These are phyloP conservation scores for Calamus simplicifolius DNA, from an alignment of 176 grass and related monocot genomes.

Conservation along the genomic window DNA sequence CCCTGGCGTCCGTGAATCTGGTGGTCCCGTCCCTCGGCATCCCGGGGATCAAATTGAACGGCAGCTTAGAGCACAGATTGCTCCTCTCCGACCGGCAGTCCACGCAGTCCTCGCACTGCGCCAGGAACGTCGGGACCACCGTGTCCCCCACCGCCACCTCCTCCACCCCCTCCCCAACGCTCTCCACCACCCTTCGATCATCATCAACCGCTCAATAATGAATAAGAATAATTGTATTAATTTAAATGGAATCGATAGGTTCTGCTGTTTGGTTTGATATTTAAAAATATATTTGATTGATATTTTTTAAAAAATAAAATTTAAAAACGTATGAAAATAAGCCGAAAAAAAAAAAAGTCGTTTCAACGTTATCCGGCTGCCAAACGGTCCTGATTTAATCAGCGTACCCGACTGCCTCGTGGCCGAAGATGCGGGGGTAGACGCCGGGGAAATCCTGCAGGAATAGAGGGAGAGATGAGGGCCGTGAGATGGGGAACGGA, in stretches of 20 bases:
- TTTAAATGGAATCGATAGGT: no score
- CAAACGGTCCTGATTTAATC: no score
- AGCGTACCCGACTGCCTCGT: constrained; percentile 72
- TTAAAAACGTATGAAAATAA: no score
- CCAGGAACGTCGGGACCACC: constrained; percentile 62
- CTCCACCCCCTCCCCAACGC: constrained; percentile 49
- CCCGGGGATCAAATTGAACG: constrained; percentile 27
- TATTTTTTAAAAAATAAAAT: no score
- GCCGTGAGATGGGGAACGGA: neutral
- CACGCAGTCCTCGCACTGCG: constrained; percentile 64
- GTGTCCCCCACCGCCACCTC: constrained; percentile 46
- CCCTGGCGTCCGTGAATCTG: constrained; percentile 37
- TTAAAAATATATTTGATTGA: no score
- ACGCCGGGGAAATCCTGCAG: constrained; percentile 37
- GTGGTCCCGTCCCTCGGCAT: constrained; percentile 49
- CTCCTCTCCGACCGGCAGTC: constrained; percentile 66
- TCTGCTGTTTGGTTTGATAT: no score
- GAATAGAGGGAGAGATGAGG: neutral
- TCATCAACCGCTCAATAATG: neutral
- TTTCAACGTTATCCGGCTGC: no score
- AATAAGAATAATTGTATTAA: neutral
- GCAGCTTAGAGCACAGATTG: constrained; percentile 66
- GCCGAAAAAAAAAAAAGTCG: no score
- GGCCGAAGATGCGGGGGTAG: constrained; percentile 69
- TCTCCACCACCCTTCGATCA: constrained; percentile 64